phyloP scores from a whole-genome alignment of 1,284 basidiomycete genomes.

The Malassezia caprae region DNA sequence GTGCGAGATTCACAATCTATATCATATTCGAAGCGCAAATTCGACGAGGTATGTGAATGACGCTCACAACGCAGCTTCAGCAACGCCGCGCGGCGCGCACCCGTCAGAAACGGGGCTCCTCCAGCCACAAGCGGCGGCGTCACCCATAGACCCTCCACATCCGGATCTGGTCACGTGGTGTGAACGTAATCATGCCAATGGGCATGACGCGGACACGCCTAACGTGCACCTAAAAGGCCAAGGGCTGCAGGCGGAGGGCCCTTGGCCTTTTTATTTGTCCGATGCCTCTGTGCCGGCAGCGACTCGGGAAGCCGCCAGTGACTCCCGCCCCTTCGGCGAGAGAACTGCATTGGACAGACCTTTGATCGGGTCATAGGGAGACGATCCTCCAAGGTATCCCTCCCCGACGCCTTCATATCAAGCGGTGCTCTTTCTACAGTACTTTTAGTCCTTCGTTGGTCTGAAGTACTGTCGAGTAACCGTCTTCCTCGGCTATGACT shows the following conservation, averaged over 20 bases:
- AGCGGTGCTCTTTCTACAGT: constrained; percentile 6
- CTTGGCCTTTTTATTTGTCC: not conserved
- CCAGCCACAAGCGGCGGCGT: constrained; percentile 3
- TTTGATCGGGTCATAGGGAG: constrained; percentile 2
- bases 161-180: not conserved
- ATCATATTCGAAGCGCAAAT: constrained; percentile 87
- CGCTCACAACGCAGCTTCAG: constrained; percentile 6
- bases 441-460: constrained; percentile 20
- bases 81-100: constrained; percentile 8
- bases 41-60: constrained; percentile 58
- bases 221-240: not conserved
- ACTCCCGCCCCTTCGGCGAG: constrained; percentile 6
- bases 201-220: not conserved
- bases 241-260: not conserved
- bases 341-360: constrained; percentile 3
- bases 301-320: not conserved
- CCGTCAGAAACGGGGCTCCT: not conserved
- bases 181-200: not conserved
- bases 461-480: constrained; percentile 16
- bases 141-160: not conserved
- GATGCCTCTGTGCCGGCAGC: not conserved
- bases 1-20: constrained; percentile 75
- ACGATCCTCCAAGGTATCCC: not conserved
- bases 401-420: not conserved
- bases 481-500: constrained; percentile 5